Conservation (phyloP, 306 rosid genomes). For the Corylus heterophylla region DNA sequence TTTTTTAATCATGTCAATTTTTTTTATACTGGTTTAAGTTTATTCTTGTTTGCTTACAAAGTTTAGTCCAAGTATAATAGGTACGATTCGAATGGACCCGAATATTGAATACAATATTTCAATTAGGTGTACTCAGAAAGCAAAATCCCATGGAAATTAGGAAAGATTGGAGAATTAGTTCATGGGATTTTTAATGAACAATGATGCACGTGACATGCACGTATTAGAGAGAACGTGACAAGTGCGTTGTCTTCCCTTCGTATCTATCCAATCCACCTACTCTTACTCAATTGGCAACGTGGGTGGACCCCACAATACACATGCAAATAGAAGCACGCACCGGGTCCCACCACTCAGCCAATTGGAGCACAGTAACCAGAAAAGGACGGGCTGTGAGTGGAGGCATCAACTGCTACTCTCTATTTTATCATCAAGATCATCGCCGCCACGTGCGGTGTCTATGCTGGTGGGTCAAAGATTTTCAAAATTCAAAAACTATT, state of each 20-base stretch:
- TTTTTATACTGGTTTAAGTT: too few relatives aligned
- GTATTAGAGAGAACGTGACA: not conserved
- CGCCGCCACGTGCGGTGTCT: constrained; percentile 51
- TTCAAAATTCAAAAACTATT: not conserved
- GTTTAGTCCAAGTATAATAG: too few relatives aligned
- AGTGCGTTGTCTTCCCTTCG: not conserved
- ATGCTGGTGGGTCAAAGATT: not conserved
- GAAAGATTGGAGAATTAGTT: too few relatives aligned
- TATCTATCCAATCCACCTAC: not conserved
- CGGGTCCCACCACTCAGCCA: constrained; percentile 2
- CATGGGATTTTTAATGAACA: too few relatives aligned
- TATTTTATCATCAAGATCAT: constrained; percentile 7
- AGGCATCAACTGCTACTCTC: not conserved
- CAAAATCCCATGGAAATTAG: too few relatives aligned
- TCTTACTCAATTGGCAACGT: not conserved
- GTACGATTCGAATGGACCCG: too few relatives aligned
- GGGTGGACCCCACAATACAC: constrained; percentile 20
- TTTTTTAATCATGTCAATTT: too few relatives aligned
- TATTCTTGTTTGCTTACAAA: too few relatives aligned
- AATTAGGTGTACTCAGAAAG: too few relatives aligned
- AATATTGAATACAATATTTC: too few relatives aligned
- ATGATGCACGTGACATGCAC: not conserved
- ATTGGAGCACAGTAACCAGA: not conserved
- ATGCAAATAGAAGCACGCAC: constrained; percentile 22
- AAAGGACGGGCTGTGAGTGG: not conserved